phyloP scores from a whole-genome alignment of 208 protist genomes.

The Trypanosoma avium region DNA sequence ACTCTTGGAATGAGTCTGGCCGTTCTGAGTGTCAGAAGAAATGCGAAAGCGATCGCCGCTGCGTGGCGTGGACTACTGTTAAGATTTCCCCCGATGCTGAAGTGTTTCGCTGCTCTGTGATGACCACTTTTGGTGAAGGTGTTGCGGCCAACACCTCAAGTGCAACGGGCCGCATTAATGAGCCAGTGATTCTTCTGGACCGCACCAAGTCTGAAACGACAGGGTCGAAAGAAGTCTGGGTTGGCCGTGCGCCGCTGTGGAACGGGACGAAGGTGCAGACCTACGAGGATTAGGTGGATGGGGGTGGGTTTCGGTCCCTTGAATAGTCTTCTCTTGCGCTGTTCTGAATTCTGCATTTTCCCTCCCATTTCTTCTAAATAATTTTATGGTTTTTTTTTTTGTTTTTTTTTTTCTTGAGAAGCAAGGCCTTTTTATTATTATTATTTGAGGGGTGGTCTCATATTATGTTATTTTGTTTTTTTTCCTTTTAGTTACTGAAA shows the following conservation, averaged over 20 bases:
- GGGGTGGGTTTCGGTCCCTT: not conserved
- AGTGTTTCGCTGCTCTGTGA: not conserved
- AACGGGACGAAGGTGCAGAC: not conserved
- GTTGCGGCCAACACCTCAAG: not conserved
- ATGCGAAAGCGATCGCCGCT: not conserved
- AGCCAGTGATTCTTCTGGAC: conserved; percentile 2
- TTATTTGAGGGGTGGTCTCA: no score
- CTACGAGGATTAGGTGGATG: no score
- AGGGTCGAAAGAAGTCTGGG: not conserved
- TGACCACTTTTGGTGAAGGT: not conserved
- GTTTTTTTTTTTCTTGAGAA: no score
- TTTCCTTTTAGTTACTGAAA: no score
- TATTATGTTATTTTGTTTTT: no score
- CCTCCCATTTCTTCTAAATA: no score
- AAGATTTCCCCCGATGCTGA: not conserved
- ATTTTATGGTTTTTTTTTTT: no score
- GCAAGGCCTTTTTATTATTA: no score
- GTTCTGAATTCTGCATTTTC: no score
- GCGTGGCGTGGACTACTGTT: not conserved
- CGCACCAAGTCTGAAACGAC: not conserved
- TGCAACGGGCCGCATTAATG: not conserved
- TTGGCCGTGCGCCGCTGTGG: conserved; percentile 6
- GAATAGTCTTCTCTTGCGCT: no score
- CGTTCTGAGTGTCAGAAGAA: not conserved
- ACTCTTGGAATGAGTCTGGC: not conserved